A percentile compares a stretch with the other conserved stretches of the same genome.
These are phyloP conservation scores for Rickenella mellea DNA, from an alignment of 768 basidiomycete genomes.

Conservation along the genomic window DNA sequence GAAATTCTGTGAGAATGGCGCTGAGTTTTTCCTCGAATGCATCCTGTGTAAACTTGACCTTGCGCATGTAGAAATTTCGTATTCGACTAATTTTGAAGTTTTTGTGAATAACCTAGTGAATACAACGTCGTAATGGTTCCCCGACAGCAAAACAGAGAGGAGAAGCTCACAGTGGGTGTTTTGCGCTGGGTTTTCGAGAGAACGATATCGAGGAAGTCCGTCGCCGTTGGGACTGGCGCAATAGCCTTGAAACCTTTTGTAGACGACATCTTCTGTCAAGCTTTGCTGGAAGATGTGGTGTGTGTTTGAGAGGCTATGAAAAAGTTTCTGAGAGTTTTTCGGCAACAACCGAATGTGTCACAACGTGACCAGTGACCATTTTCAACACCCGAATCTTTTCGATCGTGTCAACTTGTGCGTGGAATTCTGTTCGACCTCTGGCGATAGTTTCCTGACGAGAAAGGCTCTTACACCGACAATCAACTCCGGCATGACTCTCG, in stretches of 20 bases:
- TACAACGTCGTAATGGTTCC: neutral
- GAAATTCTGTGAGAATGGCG: constrained; percentile 91
- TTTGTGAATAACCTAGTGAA: constrained; percentile 85
- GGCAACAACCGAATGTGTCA: too few species aligned
- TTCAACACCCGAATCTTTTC: too few species aligned
- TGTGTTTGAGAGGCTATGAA: neutral
- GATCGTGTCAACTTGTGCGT: too few species aligned
- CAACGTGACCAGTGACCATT: too few species aligned
- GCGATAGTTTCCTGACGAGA: too few species aligned
- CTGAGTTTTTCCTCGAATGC: constrained; percentile 92
- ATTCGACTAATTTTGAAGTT: constrained; percentile 99
- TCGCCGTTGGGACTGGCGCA: constrained; percentile 94
- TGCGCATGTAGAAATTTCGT: constrained; percentile 97
- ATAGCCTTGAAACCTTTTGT: constrained; percentile 86
- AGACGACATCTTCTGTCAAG: constrained; percentile 69
- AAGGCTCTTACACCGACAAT: too few species aligned
- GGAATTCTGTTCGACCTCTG: too few species aligned
- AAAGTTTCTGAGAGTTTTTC: neutral
- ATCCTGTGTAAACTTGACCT: constrained; percentile 98
- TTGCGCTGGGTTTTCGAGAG: constrained; percentile 92
- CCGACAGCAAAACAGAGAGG: neutral
- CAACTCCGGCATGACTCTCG: too few species aligned
- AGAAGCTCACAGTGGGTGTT: constrained; percentile 73
- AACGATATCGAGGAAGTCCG: constrained; percentile 91
- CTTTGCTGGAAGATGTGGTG: too few species aligned